These are phyloP conservation scores for Protomyces lactucae-debilis DNA, from an alignment of 1,139 yeast genomes.

Conservation along the genomic window DNA sequence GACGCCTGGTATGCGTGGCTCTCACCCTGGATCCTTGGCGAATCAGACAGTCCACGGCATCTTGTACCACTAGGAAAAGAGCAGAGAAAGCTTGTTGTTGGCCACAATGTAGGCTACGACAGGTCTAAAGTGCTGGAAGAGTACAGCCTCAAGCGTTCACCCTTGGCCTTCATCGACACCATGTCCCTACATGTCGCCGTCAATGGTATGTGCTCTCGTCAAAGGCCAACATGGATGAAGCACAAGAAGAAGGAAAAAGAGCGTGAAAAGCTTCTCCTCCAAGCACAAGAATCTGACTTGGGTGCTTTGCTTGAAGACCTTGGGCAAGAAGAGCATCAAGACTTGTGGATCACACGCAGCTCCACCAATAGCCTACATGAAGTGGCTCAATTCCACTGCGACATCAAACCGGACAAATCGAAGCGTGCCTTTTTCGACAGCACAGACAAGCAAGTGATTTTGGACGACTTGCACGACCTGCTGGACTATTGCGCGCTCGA, in stretches of 20 bases:
- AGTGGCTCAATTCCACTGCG: slow-evolving; percentile 77
- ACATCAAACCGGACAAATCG: slow-evolving; percentile 59
- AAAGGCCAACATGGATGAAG: slow-evolving; percentile 72
- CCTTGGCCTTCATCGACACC: slow-evolving; percentile 79
- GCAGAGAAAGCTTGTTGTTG: slow-evolving; percentile 59
- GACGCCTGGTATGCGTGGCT: slow-evolving; percentile 95
- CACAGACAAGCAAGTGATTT: slow-evolving; percentile 51
- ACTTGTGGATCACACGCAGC: slow-evolving; percentile 75
- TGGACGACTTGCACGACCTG: slow-evolving; percentile 54
- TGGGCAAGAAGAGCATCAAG: slow-evolving; percentile 37
- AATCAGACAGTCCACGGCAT: slow-evolving; percentile 52
- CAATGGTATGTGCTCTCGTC: slow-evolving; percentile 90
- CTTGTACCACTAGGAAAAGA: slow-evolving; percentile 58
- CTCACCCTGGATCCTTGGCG: slow-evolving; percentile 69
- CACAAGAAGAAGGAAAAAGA: slow-evolving; percentile 44
- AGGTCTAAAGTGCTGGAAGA: slow-evolving; percentile 82
- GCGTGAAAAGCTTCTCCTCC: slow-evolving; percentile 30
- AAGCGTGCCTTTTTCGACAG: slow-evolving; percentile 61
- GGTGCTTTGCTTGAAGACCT: slow-evolving; percentile 35
- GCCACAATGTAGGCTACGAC: slow-evolving; percentile 89
- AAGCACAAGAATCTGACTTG: slow-evolving; percentile 32
- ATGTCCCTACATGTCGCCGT: slow-evolving; percentile 90
- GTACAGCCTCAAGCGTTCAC: slow-evolving; percentile 60
- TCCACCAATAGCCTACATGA: slow-evolving; percentile 76
- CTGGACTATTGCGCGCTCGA: slow-evolving; percentile 83